These are phyloP conservation scores for Suhomyces maxii DNA, from an alignment of 1,139 yeast genomes.

Conservation along the genomic window DNA sequence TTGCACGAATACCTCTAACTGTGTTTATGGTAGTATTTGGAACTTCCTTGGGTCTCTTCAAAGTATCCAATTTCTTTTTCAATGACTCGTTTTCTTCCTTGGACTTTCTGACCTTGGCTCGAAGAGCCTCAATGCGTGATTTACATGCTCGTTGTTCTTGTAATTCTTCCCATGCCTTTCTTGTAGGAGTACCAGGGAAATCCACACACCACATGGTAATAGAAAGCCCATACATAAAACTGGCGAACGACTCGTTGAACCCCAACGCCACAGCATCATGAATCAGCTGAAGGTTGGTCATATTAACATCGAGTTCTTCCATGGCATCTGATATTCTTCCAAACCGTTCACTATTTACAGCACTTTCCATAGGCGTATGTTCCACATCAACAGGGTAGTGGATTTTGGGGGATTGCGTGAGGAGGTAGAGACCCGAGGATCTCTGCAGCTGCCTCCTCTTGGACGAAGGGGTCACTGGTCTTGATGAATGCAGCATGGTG, in stretches of 20 bases:
- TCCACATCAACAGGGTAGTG: constrained; percentile 47
- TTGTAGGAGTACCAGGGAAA: constrained; percentile 47
- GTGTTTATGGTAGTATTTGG: too few relatives aligned
- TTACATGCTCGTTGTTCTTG: constrained; percentile 28
- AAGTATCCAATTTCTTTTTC: constrained; percentile 20
- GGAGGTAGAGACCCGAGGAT: constrained; percentile 42
- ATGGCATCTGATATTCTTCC: constrained; percentile 53
- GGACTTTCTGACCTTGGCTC: constrained; percentile 23
- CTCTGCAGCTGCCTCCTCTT: constrained; percentile 34
- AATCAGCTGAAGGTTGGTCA: constrained; percentile 46
- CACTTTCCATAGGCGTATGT: constrained; percentile 38
- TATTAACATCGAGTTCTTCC: constrained; percentile 50
- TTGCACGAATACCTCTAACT: not conserved
- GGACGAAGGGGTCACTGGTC: constrained; percentile 18
- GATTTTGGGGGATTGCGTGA: constrained; percentile 43
- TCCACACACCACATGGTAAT: constrained; percentile 70
- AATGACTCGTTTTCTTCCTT: constrained; percentile 29
- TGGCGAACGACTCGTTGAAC: constrained; percentile 63
- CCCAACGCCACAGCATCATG: constrained; percentile 52
- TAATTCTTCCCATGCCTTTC: constrained; percentile 35
- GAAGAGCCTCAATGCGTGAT: constrained; percentile 24
- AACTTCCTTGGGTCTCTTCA: not conserved
- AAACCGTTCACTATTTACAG: constrained; percentile 32
- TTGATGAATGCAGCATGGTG: constrained; percentile 11
- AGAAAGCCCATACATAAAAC: constrained; percentile 60